Evolutionary conservation across 2,329 filamentous ascomycete species (phyloP).

Genomic region (Fusarium zealandicum): DNA sequence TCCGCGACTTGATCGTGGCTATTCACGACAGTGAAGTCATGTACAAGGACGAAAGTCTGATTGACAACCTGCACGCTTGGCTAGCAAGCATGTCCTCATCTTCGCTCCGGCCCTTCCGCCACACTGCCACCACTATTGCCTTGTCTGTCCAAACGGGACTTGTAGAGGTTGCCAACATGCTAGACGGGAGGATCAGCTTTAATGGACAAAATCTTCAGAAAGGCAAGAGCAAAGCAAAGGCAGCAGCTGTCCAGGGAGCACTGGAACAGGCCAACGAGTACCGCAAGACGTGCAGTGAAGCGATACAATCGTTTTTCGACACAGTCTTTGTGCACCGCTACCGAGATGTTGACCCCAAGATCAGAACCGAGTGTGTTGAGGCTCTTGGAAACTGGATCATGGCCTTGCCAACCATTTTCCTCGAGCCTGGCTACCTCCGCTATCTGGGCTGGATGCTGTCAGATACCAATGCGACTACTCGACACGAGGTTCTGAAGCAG

Average conservation of each 20-base stretch:
- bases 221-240: conserved; percentile 78
- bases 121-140: conserved; percentile 88
- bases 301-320: conserved; percentile 87
- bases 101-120: conserved; percentile 85
- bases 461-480: conserved; percentile 75
- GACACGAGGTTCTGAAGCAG: conserved; percentile 87
- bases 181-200: conserved; percentile 76
- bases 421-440: conserved; percentile 87
- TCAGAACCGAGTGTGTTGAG: conserved; percentile 86
- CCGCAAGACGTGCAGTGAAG: conserved; percentile 72
- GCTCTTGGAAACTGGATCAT: conserved; percentile 90
- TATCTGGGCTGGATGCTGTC: conserved; percentile 97
- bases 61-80: conserved; percentile 92
- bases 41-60: conserved; percentile 77
- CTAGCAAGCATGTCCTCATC: conserved; percentile 90
- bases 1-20: conserved; percentile 75
- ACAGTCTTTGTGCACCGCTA: conserved; percentile 95
- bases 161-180: conserved; percentile 73
- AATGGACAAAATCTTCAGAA: conserved; percentile 79
- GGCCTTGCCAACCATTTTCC: conserved; percentile 83
- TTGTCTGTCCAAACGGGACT: conserved; percentile 81
- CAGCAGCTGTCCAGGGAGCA: conserved; percentile 75
- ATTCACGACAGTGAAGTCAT: conserved; percentile 83
- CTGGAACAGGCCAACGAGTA: conserved; percentile 74
- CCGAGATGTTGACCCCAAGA: conserved; percentile 88